Conservation (phyloP, 2,329 filamentous ascomycete species). For the Gaeumannomyces sp. region DNA sequence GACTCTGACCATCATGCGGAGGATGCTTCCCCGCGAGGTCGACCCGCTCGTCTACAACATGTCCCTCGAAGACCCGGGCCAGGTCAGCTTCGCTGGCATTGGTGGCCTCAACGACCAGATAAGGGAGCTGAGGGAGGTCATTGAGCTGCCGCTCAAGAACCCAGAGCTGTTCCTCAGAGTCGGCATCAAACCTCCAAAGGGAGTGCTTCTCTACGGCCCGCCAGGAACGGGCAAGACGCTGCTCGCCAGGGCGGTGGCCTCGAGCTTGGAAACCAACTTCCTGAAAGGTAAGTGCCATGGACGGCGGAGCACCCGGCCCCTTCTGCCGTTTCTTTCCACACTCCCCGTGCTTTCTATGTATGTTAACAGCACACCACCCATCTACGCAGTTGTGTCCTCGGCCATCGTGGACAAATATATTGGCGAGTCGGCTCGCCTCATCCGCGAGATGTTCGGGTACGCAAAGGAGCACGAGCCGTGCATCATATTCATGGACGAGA, state of each 20-base stretch:
- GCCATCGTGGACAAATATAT: constrained; percentile 99
- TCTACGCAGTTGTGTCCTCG: constrained; percentile 76
- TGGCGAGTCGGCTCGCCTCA: constrained; percentile 92
- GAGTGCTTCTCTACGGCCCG: constrained; percentile 90
- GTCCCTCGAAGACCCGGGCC: constrained; percentile 95
- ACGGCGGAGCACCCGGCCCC: background rate
- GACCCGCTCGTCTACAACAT: constrained; percentile 99
- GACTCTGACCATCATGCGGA: constrained; percentile 98
- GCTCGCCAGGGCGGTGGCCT: constrained; percentile 88
- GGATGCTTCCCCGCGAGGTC: constrained; percentile 97
- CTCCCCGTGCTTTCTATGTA: background rate
- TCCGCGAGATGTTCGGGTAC: constrained; percentile 99
- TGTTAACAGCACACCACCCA: background rate
- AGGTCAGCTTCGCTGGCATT: constrained; percentile 96
- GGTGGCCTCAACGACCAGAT: constrained; percentile 98
- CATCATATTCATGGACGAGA: constrained; percentile 99
- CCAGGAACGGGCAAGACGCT: constrained; percentile 97
- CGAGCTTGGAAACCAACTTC: constrained; percentile 96
- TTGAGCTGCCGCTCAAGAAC: constrained; percentile 96
- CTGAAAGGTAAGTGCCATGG: constrained; percentile 64
- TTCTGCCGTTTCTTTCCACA: background rate
- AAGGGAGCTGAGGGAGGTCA: constrained; percentile 92
- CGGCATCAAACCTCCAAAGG: constrained; percentile 98
- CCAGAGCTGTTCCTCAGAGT: constrained; percentile 95
- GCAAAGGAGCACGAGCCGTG: constrained; percentile 99